A percentile compares a stretch with the other conserved stretches of the same genome.
Conservation (phyloP, 306 rosid species). For the Cucumis sativus region DNA sequence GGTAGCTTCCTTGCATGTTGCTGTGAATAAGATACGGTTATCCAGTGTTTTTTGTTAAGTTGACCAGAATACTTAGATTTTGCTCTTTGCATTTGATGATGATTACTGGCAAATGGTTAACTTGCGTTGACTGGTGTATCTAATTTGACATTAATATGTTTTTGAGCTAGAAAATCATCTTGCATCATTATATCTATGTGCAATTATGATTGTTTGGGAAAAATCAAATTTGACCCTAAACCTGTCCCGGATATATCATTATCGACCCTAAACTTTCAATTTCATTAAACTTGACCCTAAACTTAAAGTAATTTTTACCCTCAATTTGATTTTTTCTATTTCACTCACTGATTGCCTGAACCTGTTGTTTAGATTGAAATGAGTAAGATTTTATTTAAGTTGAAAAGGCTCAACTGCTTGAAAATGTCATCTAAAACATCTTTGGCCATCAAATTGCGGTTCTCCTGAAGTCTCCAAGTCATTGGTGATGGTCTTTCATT, state of each 20-base stretch:
- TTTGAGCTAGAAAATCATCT: background rate
- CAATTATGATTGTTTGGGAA: background rate
- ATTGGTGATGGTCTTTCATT: background rate
- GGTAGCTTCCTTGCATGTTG: background rate
- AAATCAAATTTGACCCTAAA: too few relatives aligned
- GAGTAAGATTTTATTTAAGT: background rate
- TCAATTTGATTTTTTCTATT: too few relatives aligned
- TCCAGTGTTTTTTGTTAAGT: background rate
- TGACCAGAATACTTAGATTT: background rate
- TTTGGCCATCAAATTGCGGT: background rate
- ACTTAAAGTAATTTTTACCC: too few relatives aligned
- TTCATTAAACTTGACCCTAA: too few relatives aligned
- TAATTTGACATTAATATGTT: background rate
- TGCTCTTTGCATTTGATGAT: background rate
- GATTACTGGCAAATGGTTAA: background rate
- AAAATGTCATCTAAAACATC: background rate
- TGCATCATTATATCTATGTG: background rate
- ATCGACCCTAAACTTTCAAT: too few relatives aligned
- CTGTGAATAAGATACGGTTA: background rate
- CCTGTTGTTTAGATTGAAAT: too few relatives aligned
- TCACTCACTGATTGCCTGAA: too few relatives aligned
- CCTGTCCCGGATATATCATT: too few relatives aligned
- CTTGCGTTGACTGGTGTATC: background rate
- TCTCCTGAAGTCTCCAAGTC: background rate
- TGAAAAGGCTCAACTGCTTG: background rate